Percentiles rank a stretch among this genome's conserved stretches.
phyloP scores from a whole-genome alignment of 495 filamentous ascomycete genomes.

The Penicillium angulare region DNA sequence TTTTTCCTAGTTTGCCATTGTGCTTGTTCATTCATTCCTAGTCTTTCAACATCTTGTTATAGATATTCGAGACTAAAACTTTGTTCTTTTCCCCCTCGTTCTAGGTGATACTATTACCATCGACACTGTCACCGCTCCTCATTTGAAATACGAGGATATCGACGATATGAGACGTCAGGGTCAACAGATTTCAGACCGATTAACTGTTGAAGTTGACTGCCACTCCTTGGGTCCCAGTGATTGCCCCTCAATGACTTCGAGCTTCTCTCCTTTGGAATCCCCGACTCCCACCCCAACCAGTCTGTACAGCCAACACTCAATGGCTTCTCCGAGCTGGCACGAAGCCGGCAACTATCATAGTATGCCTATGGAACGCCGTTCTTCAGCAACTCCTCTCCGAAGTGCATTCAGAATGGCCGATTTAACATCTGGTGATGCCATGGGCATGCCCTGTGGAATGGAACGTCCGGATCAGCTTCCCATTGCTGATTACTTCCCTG shows the following conservation, averaged over 20 bases:
- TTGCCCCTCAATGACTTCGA: constrained; percentile 47
- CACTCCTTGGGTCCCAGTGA: constrained; percentile 43
- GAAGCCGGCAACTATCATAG: constrained; percentile 32
- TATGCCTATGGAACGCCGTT: constrained; percentile 32
- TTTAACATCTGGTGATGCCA: constrained; percentile 32
- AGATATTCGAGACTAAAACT: background rate
- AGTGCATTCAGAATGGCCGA: constrained; percentile 41
- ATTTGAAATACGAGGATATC: constrained; percentile 24
- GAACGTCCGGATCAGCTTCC: constrained; percentile 41
- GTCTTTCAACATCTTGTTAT: background rate
- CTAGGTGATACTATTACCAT: constrained; percentile 32
- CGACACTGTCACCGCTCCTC: constrained; percentile 23
- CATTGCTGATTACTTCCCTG: constrained; percentile 39
- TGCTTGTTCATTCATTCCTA: constrained; percentile 6
- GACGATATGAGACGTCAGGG: constrained; percentile 45
- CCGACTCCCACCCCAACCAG: constrained; percentile 46
- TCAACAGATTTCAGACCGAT: constrained; percentile 38
- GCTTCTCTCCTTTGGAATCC: constrained; percentile 46
- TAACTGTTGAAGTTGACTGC: constrained; percentile 47
- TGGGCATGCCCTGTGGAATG: constrained; percentile 36
- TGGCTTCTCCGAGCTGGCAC: constrained; percentile 44
- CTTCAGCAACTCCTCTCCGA: constrained; percentile 36
- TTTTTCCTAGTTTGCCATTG: constrained; percentile 3
- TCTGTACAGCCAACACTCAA: constrained; percentile 41
- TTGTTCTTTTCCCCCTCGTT: background rate